These are phyloP conservation scores for Solanum sitiens DNA, from an alignment of 257 asterid genomes.

Conservation along the genomic window DNA sequence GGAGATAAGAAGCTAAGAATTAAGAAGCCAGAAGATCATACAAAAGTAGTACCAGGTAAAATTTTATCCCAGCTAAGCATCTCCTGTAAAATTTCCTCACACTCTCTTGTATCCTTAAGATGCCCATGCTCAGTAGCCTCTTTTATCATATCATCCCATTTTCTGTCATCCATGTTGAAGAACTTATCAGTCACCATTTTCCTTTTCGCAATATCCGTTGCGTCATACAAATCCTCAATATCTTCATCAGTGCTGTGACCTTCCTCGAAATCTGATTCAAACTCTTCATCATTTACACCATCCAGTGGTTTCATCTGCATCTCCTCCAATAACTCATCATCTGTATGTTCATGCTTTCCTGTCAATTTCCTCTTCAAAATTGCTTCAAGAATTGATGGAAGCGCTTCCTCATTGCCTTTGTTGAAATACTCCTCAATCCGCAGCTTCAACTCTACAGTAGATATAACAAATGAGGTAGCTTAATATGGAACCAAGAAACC, in stretches of 20 bases:
- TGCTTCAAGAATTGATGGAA: constrained; percentile 43
- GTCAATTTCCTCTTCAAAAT: constrained; percentile 42
- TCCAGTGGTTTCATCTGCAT: constrained; percentile 40
- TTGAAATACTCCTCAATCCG: constrained; percentile 52
- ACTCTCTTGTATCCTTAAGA: constrained; percentile 61
- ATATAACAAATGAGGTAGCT: neutral
- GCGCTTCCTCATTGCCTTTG: constrained; percentile 49
- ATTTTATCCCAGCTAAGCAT: constrained; percentile 81
- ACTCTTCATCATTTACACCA: constrained; percentile 39
- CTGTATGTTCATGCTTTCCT: constrained; percentile 55
- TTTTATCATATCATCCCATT: constrained; percentile 76
- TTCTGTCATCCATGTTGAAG: constrained; percentile 55
- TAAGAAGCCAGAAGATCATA: neutral
- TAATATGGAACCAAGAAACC: neutral
- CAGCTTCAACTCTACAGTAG: constrained; percentile 45
- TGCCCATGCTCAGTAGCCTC: constrained; percentile 55
- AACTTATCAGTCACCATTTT: constrained; percentile 41
- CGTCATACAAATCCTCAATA: constrained; percentile 52
- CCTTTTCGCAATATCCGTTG: constrained; percentile 39
- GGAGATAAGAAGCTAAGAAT: neutral
- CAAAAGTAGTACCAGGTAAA: constrained; percentile 55
- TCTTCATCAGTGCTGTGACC: constrained; percentile 53
- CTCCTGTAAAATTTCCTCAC: constrained; percentile 76
- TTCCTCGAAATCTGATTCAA: constrained; percentile 63
- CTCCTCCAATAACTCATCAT: constrained; percentile 58